Evolutionary conservation across 306 rosid species (phyloP).

Genomic region (Ceratonia siliqua): DNA sequence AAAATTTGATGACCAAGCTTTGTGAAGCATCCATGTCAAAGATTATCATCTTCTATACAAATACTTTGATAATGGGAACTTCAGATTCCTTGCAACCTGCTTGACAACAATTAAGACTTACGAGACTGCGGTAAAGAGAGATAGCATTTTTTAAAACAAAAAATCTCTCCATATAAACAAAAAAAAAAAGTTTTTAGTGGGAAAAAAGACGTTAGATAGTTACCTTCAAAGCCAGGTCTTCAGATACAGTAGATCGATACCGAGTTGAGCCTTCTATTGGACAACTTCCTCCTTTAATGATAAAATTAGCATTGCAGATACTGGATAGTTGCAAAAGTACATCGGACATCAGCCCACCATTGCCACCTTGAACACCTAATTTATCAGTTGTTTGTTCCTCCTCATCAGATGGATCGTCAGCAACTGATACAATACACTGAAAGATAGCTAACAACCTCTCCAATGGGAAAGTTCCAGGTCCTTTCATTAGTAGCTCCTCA

Average conservation of each 20-base stretch:
- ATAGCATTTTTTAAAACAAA: background rate
- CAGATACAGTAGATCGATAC: slow-evolving; percentile 73
- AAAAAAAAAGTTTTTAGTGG: background rate
- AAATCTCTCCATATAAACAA: background rate
- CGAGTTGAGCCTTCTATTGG: slow-evolving; percentile 85
- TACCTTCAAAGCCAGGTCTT: slow-evolving; percentile 82
- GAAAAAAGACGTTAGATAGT: slow-evolving; percentile 17
- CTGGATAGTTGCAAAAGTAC: slow-evolving; percentile 83
- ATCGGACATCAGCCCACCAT: slow-evolving; percentile 69
- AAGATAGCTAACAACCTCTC: slow-evolving; percentile 95
- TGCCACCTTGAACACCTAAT: slow-evolving; percentile 48
- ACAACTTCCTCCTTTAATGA: slow-evolving; percentile 83
- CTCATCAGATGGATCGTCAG: slow-evolving; percentile 59
- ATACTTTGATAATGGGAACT: slow-evolving; percentile 87
- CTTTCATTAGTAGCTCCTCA: slow-evolving; percentile 81
- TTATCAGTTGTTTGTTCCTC: slow-evolving; percentile 51
- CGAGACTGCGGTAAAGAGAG: background rate
- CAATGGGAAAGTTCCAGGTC: slow-evolving; percentile 93
- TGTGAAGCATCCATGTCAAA: slow-evolving; percentile 21
- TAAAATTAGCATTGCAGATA: slow-evolving; percentile 86
- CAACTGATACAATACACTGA: slow-evolving; percentile 78
- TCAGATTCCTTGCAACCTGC: slow-evolving; percentile 94
- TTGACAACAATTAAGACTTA: background rate
- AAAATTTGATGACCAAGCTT: slow-evolving; percentile 18
- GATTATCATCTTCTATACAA: slow-evolving; percentile 62